phyloP scores from a whole-genome alignment of 2,329 filamentous ascomycete genomes.

The Cladorrhinum sp. region DNA sequence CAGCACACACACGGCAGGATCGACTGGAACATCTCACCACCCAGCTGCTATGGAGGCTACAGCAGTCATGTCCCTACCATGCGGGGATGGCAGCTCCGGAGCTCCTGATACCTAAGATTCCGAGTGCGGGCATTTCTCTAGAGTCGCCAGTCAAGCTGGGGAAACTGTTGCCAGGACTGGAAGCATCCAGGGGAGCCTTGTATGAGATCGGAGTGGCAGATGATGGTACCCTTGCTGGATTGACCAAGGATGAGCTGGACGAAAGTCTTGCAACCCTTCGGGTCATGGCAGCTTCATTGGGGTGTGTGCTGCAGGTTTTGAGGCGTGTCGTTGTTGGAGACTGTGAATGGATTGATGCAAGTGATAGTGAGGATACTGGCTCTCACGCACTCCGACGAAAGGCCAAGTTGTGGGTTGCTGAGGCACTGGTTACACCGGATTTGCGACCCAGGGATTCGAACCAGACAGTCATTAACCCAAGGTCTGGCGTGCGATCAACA shows the following conservation, averaged over 20 bases:
- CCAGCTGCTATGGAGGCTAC: conserved; percentile 88
- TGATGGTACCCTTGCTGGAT: conserved; percentile 83
- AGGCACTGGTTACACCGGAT: conserved; percentile 81
- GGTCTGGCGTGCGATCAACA: conserved; percentile 10
- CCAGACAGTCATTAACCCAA: conserved; percentile 11
- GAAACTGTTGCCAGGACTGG: conserved; percentile 72
- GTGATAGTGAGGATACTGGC: conserved; percentile 33
- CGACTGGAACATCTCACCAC: conserved; percentile 89
- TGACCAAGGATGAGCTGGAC: conserved; percentile 86
- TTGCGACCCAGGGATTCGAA: conserved; percentile 42
- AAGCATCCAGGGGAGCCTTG: conserved; percentile 87
- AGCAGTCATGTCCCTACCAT: conserved; percentile 92
- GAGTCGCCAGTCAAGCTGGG: conserved; percentile 47
- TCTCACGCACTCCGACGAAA: conserved; percentile 31
- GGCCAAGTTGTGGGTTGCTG: conserved; percentile 77
- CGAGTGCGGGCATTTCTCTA: conserved; percentile 56
- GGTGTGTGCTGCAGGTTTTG: conserved; percentile 78
- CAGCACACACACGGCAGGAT: conserved; percentile 72
- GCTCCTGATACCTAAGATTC: conserved; percentile 70
- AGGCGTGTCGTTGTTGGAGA: conserved; percentile 81
- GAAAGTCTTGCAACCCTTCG: conserved; percentile 83
- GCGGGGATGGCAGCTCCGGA: conserved; percentile 69
- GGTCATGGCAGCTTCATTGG: conserved; percentile 89
- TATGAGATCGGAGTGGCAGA: conserved; percentile 98
- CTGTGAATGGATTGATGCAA: conserved; percentile 64